Evolutionary conservation across 805 yeast species (phyloP).

Genomic region (Yarrowia divulgata): DNA sequence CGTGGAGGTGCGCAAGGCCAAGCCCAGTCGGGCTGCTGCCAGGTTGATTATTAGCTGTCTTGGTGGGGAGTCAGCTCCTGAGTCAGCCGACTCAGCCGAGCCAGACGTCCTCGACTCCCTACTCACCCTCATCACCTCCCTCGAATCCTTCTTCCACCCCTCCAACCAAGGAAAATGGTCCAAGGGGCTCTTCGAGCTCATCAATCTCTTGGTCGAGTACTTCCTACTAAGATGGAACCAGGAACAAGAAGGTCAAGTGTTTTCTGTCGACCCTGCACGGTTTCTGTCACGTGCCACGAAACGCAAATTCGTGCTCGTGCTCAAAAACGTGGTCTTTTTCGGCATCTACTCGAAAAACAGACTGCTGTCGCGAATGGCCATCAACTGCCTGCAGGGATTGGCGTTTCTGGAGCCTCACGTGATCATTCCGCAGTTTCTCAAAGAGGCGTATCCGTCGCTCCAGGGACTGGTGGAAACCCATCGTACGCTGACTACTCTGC

Average conservation of each 20-base stretch:
- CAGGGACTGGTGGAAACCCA: slow-evolving; percentile 65
- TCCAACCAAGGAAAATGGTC: slow-evolving; percentile 95
- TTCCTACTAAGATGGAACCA: slow-evolving; percentile 51
- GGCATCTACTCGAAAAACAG: slow-evolving; percentile 83
- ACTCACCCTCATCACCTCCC: slow-evolving; percentile 65
- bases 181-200: slow-evolving; percentile 65
- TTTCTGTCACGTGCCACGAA: slow-evolving; percentile 46
- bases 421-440: slow-evolving; percentile 50
- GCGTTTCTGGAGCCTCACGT: slow-evolving; percentile 65
- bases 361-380: slow-evolving; percentile 62
- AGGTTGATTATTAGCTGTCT: slow-evolving; percentile 67
- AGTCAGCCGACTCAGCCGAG: not conserved
- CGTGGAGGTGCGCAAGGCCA: slow-evolving; percentile 40
- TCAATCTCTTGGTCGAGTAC: slow-evolving; percentile 60
- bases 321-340: slow-evolving; percentile 63
- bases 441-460: slow-evolving; percentile 68
- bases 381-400: slow-evolving; percentile 66
- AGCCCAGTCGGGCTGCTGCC: slow-evolving; percentile 53
- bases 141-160: slow-evolving; percentile 87
- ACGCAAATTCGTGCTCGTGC: slow-evolving; percentile 57
- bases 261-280: slow-evolving; percentile 46
- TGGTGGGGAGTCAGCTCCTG: no score
- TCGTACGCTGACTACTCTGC: slow-evolving; percentile 74
- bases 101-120: slow-evolving; percentile 59
- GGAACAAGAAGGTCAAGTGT: slow-evolving; percentile 48